Percentiles rank a stretch among this genome's conserved stretches.
Conservation (phyloP, 2,329 filamentous ascomycete genomes). For the Zymoseptoria crescenta region DNA sequence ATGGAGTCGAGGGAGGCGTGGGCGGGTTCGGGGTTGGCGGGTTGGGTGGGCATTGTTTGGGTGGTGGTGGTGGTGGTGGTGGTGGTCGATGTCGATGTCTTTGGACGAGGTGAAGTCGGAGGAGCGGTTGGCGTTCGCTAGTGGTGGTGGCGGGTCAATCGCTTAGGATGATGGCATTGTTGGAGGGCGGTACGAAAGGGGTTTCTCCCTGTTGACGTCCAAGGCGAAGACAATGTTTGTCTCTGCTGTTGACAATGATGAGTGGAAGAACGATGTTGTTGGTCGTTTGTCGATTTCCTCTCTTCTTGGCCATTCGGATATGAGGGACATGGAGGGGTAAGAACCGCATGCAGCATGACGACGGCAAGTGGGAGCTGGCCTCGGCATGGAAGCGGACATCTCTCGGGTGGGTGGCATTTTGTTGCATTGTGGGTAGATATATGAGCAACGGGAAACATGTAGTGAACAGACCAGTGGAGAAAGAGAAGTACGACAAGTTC, state of each 20-base stretch:
- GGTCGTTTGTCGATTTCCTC: not conserved
- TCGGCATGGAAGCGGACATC: not conserved
- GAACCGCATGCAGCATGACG: not conserved
- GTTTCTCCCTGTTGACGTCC: too few species aligned
- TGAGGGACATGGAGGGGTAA: not conserved
- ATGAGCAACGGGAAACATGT: too few species aligned
- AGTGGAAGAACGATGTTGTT: not conserved
- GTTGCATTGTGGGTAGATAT: not conserved
- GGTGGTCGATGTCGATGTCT: not conserved
- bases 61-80: not conserved
- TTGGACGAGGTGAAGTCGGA: not conserved
- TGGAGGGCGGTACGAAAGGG: too few species aligned
- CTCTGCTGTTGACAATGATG: not conserved
- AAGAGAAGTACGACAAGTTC: too few species aligned
- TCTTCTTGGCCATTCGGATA: not conserved
- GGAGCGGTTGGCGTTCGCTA: too few species aligned
- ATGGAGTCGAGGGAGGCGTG: conserved; percentile 57
- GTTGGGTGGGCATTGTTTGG: conserved; percentile 23
- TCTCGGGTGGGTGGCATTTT: not conserved
- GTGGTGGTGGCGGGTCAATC: too few species aligned
- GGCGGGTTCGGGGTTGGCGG: conserved; percentile 50
- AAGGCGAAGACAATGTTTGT: too few species aligned
- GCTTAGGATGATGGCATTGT: not conserved
- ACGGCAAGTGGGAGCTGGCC: not conserved
- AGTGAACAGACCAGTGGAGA: too few species aligned